Evolutionary conservation across 192 early-diverging fungal genomes (phyloP), one percentile per base, ranked within the genome.

Genomic region (Rhizophagus sp.): DNA sequence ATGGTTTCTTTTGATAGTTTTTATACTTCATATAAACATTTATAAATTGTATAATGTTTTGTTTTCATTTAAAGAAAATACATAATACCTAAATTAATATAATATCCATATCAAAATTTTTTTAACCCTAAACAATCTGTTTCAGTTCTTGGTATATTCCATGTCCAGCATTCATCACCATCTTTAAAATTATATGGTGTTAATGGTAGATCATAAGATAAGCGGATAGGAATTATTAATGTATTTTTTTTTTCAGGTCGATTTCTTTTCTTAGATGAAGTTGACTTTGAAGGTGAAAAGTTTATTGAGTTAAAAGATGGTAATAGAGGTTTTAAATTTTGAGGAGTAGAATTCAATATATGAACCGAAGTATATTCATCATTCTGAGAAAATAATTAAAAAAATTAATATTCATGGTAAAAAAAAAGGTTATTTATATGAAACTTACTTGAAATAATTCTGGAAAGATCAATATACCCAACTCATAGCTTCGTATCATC

Each of bases 401-500:
- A 63, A 30, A 34, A 10, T 41, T 34, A 4, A 63, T 33, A 49
- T 64, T 25, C 10, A 44, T 2, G 2, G 24, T 12, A 71, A 47
- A 49, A 80, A 2, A 52, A 19, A 36, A n/a, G n/a, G n/a, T 6
- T 24, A 61, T 69, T 25, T 15, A 27, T 7, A 30, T 62, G 3
- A 25, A 50, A 82, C 44, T 75, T 80, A 92, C 92, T 86, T 93
- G 83, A 75, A 86, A 93, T 22, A 90, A 75, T 22, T 80, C 82
- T 3, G 91, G 90, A 69, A 81, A 85, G 25, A 92, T 66, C 6
- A 93, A 81, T 2, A 93, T 90, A 0, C 92, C 92, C 1, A 93
- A 79, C 62, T 93, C 92, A 81, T 89, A 93, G 64, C 89, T 92
- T 19, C 91, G 82, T 25, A 93, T 88, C 41, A 83, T 81, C n/a